These are phyloP conservation scores for Circinella umbellata DNA, from an alignment of 371 early-diverging fungal species.

Conservation along the genomic window DNA sequence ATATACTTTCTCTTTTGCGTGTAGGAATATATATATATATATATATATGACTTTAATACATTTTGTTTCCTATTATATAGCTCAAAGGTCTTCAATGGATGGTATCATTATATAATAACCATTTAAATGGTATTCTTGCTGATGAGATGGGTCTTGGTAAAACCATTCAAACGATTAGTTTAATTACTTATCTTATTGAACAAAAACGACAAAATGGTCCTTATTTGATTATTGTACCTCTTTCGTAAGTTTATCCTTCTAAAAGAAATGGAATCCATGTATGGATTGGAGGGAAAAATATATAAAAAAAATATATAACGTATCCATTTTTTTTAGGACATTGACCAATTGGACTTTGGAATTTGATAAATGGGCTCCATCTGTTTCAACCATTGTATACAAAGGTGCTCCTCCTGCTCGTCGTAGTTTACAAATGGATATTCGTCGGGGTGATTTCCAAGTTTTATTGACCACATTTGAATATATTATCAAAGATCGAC, in stretches of 20 bases:
- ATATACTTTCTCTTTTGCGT: no score
- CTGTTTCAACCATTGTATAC: conserved; percentile 87
- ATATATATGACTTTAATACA: background rate
- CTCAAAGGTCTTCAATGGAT: conserved; percentile 99
- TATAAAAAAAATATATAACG: no score
- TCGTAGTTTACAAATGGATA: conserved; percentile 72
- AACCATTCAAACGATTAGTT: conserved; percentile 98
- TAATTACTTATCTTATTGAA: conserved; percentile 94
- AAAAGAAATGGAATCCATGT: background rate
- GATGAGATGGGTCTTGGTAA: conserved; percentile 99
- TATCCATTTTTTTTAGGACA: conserved; percentile 62
- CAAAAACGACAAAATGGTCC: conserved; percentile 92
- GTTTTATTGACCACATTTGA: conserved; percentile 98
- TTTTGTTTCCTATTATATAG: conserved; percentile 9
- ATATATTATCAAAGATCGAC: conserved; percentile 94
- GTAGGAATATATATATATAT: no score
- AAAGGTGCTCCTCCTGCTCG: conserved; percentile 85
- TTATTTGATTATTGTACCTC: conserved; percentile 92
- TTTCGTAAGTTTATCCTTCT: conserved; percentile 66
- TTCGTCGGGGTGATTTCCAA: conserved; percentile 83
- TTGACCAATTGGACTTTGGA: conserved; percentile 97
- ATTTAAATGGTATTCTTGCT: conserved; percentile 96
- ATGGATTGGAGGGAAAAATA: background rate
- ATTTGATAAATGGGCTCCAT: conserved; percentile 98
- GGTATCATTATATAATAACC: conserved; percentile 95